These are phyloP conservation scores for Euphorbia lathyris DNA, from an alignment of 345 rosid species.

Conservation along the genomic window DNA sequence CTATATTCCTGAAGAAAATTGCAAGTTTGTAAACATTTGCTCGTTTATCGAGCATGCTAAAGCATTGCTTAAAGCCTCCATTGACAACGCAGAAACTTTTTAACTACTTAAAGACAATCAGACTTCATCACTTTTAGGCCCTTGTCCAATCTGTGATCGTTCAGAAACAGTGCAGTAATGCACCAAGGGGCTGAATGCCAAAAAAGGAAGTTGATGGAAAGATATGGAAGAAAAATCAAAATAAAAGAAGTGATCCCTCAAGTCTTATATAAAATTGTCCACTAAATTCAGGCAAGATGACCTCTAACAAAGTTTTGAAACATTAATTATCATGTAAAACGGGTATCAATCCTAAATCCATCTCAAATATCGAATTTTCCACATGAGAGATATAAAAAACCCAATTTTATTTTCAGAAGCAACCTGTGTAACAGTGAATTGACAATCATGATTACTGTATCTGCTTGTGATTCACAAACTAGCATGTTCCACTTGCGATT, in stretches of 20 bases:
- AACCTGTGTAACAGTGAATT: background rate
- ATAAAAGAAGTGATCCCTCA: background rate
- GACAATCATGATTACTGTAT: background rate
- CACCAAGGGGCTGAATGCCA: background rate
- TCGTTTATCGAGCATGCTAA: background rate
- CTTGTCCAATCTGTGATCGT: background rate
- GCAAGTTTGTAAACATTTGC: background rate
- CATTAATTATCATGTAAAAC: background rate
- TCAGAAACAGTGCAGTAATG: background rate
- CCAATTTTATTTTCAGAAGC: background rate
- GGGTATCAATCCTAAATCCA: background rate
- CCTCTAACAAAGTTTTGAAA: background rate
- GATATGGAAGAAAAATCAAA: background rate
- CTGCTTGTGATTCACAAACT: background rate
- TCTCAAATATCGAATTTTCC: conserved; percentile 5
- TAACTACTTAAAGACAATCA: background rate
- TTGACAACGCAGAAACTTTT: background rate
- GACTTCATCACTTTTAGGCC: background rate
- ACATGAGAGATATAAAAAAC: background rate
- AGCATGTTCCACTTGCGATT: background rate
- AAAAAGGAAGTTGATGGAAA: background rate
- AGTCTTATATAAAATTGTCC: no score
- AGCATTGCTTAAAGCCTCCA: background rate
- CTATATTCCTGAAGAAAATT: no score
- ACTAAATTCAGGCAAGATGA: background rate